Percentiles rank a stretch among this genome's conserved stretches.
These are phyloP conservation scores for Leptographium radiaticola DNA, from an alignment of 2,329 filamentous ascomycete genomes.

Conservation along the genomic window DNA sequence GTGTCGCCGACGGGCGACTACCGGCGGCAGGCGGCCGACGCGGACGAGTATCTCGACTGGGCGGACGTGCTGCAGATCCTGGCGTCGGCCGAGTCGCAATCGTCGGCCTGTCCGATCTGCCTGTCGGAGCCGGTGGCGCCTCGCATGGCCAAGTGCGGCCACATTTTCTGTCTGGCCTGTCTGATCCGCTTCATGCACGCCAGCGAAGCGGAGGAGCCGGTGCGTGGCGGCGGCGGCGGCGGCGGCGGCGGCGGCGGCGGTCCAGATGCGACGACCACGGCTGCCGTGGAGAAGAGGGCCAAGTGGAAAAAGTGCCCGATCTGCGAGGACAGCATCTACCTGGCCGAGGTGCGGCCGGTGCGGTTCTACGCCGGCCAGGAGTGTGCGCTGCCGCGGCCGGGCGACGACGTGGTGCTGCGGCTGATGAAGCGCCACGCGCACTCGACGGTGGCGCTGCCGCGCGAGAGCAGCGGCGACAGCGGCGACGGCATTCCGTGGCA, in stretches of 20 bases:
- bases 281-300: slow-evolving; percentile 19
- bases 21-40: slow-evolving; percentile 65
- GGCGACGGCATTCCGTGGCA: slow-evolving; percentile 69
- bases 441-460: slow-evolving; percentile 77
- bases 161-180: slow-evolving; percentile 92
- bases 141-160: slow-evolving; percentile 92
- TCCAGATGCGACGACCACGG: neutral
- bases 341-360: slow-evolving; percentile 80
- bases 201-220: slow-evolving; percentile 52
- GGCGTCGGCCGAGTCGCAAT: slow-evolving; percentile 79
- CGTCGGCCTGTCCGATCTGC: slow-evolving; percentile 85
- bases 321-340: slow-evolving; percentile 85
- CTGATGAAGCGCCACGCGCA: slow-evolving; percentile 69
- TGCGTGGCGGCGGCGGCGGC: neutral
- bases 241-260: neutral
- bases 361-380: slow-evolving; percentile 88
- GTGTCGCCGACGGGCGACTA: slow-evolving; percentile 76
- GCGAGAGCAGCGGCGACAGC: slow-evolving; percentile 61
- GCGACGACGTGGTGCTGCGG: slow-evolving; percentile 78
- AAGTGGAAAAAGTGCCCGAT: slow-evolving; percentile 94
- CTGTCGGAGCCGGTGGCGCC: slow-evolving; percentile 85
- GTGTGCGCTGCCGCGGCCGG: slow-evolving; percentile 63
- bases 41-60: slow-evolving; percentile 87
- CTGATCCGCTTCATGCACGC: slow-evolving; percentile 93
- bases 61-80: slow-evolving; percentile 80